Evolutionary conservation across 208 protist genomes (phyloP), one percentile per base, ranked within the genome.

Genomic region (Angomonas ambiguus): DNA sequence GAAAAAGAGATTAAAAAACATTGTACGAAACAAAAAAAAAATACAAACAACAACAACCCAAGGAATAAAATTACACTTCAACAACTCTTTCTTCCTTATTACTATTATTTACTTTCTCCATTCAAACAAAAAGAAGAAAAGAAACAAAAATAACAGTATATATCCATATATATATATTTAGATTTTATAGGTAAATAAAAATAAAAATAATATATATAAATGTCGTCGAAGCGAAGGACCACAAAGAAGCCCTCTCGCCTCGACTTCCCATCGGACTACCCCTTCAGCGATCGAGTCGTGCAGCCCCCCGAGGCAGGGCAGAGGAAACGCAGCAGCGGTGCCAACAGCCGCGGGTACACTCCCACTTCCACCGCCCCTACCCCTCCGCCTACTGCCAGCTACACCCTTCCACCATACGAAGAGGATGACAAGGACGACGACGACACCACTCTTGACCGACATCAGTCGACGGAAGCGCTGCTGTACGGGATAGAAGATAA

Each of bases 321-420:
- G 22, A 59, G 51, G 51, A 65, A 64, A 49, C 61, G 72, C 18
- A 72, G 87, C 55, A 77, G 78, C 11, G 49, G 85, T 28, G 77
- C 83, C 62, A 83, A n/a, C n/a, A n/a, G n/a, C n/a, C n/a, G n/a
- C n/a, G n/a, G n/a, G n/a, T n/a, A n/a, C n/a, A n/a, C n/a, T n/a
- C n/a, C n/a, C n/a, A n/a, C n/a, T n/a, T n/a, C n/a, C n/a, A n/a
- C n/a, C n/a, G n/a, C n/a, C n/a, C n/a, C n/a, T n/a, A n/a, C n/a
- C n/a, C n/a, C n/a, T n/a, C n/a, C n/a, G n/a, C n/a, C n/a, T n/a
- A n/a, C n/a, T n/a, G n/a, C n/a, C n/a, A n/a, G n/a, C n/a, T n/a
- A n/a, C n/a, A n/a, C n/a, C n/a, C n/a, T 76, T 53, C 78, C 80
- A 6, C 68, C 65, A 2, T 22, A 33, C 22, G 60, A 45, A 49